Conservation (phyloP, 331 rosid genomes). For the Arachis monticola region DNA sequence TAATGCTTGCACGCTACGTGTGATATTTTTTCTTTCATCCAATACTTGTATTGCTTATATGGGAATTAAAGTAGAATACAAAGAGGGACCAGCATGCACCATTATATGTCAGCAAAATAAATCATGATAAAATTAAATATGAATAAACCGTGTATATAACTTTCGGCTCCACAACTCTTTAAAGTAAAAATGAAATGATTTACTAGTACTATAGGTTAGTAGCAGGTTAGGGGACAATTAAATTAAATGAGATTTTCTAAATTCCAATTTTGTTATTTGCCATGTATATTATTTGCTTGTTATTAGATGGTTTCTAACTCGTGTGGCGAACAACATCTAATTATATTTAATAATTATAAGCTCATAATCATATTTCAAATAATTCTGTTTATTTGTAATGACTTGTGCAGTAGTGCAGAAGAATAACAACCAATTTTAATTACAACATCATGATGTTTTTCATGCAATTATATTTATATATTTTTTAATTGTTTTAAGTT, state of each 20-base stretch:
- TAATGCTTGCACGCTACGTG: constrained; percentile 33
- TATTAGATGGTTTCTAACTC: not conserved
- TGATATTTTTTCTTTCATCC: constrained; percentile 30
- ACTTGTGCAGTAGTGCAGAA: not conserved
- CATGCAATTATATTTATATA: not conserved
- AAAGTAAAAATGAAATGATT: not conserved
- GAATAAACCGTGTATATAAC: not conserved
- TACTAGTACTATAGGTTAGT: too few species aligned
- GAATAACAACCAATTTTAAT: not conserved
- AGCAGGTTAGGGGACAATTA: not conserved
- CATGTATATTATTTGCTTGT: constrained; percentile 13
- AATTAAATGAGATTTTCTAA: not conserved
- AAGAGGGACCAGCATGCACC: constrained; percentile 10
- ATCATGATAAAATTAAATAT: not conserved
- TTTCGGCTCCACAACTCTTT: constrained; percentile 36
- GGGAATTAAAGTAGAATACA: constrained; percentile 1
- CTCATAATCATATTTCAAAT: not conserved
- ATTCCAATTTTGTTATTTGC: constrained; percentile 13
- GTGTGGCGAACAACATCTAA: not conserved
- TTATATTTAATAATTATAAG: not conserved
- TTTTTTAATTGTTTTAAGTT: not conserved
- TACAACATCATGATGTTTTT: not conserved
- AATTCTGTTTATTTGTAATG: not conserved
- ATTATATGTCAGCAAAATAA: not conserved
- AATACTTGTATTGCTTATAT: constrained; percentile 17